phyloP scores from a whole-genome alignment of 805 yeast species.

The Grigorovia humatica region DNA sequence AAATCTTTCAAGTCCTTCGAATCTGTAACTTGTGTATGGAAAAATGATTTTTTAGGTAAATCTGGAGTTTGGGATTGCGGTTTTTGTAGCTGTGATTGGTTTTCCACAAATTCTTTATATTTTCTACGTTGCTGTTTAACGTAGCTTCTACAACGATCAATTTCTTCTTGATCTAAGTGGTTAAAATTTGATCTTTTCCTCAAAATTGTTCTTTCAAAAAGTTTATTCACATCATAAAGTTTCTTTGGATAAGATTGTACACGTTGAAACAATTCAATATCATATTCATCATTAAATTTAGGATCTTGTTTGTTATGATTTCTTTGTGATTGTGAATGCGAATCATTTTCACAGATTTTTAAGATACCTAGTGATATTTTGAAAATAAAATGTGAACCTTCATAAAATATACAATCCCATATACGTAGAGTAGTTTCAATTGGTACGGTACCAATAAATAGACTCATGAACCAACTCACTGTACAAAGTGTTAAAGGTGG shows the following conservation, averaged over 20 bases:
- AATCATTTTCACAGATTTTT: conserved; percentile 60
- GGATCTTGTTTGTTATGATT: background rate
- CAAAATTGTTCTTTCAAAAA: conserved; percentile 62
- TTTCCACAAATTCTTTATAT: conserved; percentile 20
- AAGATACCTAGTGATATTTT: conserved; percentile 73
- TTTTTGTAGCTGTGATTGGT: background rate
- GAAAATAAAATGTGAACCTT: conserved; percentile 79
- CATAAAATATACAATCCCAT: conserved; percentile 93
- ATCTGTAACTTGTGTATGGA: background rate
- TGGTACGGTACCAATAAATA: conserved; percentile 85
- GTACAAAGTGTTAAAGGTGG: conserved; percentile 92
- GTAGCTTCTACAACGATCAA: conserved; percentile 64
- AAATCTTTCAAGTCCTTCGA: background rate
- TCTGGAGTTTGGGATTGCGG: background rate
- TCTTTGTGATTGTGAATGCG: conserved; percentile 22
- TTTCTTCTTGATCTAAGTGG: conserved; percentile 71
- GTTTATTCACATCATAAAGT: conserved; percentile 54
- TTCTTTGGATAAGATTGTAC: conserved; percentile 75
- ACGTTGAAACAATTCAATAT: conserved; percentile 67
- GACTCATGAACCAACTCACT: conserved; percentile 96
- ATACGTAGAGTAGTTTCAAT: conserved; percentile 78
- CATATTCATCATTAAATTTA: conserved; percentile 28
- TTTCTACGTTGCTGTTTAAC: conserved; percentile 54
- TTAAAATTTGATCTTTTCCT: conserved; percentile 63
- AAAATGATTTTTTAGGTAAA: background rate